Evolutionary conservation across 352 stramenopile genomes (phyloP).

Genomic region (Achlya hypogyna): DNA sequence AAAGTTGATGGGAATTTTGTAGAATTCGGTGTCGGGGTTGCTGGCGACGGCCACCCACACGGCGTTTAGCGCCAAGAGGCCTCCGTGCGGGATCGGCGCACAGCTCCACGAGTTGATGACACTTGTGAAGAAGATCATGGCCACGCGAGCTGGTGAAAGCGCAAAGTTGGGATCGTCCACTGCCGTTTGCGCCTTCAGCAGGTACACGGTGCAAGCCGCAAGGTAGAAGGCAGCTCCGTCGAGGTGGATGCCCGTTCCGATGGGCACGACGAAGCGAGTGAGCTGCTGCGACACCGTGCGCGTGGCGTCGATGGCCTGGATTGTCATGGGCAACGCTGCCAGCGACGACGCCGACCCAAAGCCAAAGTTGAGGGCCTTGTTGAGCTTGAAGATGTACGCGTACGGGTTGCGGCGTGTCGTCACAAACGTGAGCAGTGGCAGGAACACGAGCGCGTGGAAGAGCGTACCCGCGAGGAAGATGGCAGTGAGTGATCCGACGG

Average conservation of each 20-base stretch:
- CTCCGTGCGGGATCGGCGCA: neutral
- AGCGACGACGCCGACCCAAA: constrained; percentile 66
- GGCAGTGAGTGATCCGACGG: constrained; percentile 27
- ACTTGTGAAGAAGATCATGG: neutral
- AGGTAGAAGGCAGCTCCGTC: constrained; percentile 72
- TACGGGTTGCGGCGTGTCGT: constrained; percentile 61
- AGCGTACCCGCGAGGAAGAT: constrained; percentile 34
- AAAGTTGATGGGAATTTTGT: neutral
- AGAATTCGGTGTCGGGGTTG: neutral
- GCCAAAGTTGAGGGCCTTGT: neutral
- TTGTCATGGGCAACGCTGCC: constrained; percentile 48
- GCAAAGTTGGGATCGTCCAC: neutral
- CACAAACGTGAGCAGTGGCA: constrained; percentile 48
- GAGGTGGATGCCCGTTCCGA: constrained; percentile 60
- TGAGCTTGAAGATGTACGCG: constrained; percentile 55
- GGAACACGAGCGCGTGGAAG: constrained; percentile 53
- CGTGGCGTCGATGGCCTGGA: constrained; percentile 53
- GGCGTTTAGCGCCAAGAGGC: neutral
- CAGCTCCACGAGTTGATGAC: constrained; percentile 16
- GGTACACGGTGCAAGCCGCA: constrained; percentile 16
- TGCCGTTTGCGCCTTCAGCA: neutral
- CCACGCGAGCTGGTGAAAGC: neutral
- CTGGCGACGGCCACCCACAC: neutral
- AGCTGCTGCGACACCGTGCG: constrained; percentile 43
- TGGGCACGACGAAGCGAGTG: constrained; percentile 65